Conservation (phyloP, 768 basidiomycete species). For the Dentipellis fragilis region DNA sequence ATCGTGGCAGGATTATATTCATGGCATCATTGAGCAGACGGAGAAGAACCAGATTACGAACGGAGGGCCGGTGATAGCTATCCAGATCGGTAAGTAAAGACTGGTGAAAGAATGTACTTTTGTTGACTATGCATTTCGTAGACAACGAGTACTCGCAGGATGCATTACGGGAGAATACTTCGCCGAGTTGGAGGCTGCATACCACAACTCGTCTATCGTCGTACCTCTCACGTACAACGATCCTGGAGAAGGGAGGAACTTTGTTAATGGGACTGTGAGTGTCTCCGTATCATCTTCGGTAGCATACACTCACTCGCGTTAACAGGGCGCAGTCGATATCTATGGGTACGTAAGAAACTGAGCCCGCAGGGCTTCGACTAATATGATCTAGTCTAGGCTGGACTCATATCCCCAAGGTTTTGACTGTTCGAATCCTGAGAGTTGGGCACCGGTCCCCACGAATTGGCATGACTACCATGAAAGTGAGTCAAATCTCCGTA, state of each 20-base stretch:
- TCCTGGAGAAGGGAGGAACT: conserved; percentile 44
- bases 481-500: conserved; percentile 13
- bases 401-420: conserved; percentile 74
- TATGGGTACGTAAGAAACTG: conserved; percentile 39
- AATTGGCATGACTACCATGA: conserved; percentile 59
- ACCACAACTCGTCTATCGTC: conserved; percentile 44
- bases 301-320: not conserved
- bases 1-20: conserved; percentile 67
- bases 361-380: not conserved
- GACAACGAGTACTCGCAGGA: conserved; percentile 70
- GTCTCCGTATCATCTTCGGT: no score
- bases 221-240: conserved; percentile 75
- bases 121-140: conserved; percentile 14
- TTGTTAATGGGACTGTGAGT: conserved; percentile 60
- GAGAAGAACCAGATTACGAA: conserved; percentile 55
- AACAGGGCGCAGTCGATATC: conserved; percentile 62
- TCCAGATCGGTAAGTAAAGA: conserved; percentile 39
- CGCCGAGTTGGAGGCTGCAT: conserved; percentile 45
- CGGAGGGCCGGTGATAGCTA: conserved; percentile 70
- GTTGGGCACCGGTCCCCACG: conserved; percentile 54
- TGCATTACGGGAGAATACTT: conserved; percentile 41
- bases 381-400: conserved; percentile 2
- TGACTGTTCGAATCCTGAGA: conserved; percentile 65
- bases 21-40: conserved; percentile 51
- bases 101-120: not conserved